Evolutionary conservation across 2,329 filamentous ascomycete genomes (phyloP).

Genomic region (Ascomycota sp.): DNA sequence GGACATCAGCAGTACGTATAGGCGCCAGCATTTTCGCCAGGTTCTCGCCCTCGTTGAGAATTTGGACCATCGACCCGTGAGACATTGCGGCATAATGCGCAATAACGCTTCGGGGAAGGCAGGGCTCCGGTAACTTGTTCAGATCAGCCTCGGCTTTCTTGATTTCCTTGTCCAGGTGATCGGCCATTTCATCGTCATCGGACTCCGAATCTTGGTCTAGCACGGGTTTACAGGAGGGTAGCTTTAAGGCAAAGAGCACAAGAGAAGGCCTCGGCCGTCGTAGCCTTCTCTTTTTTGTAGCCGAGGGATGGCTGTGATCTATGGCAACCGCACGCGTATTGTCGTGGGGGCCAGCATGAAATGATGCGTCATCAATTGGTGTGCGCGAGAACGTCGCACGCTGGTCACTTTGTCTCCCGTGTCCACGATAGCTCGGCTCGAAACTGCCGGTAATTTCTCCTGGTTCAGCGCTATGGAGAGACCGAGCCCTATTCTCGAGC

Average conservation of each 20-base stretch:
- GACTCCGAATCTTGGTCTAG: conserved; percentile 21
- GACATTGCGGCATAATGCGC: conserved; percentile 25
- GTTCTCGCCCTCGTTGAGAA: conserved; percentile 23
- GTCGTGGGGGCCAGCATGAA: too few relatives aligned
- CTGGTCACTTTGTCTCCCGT: background rate
- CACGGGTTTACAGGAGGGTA: conserved; percentile 15
- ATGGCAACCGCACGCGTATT: too few relatives aligned
- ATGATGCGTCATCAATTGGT: background rate
- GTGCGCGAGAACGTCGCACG: background rate
- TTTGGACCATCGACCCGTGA: conserved; percentile 25
- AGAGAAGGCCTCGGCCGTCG: conserved; percentile 11
- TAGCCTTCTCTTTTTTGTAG: conserved; percentile 6
- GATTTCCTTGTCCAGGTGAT: conserved; percentile 33
- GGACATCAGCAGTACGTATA: too few relatives aligned
- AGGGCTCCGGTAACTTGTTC: conserved; percentile 22
- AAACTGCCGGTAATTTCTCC: conserved; percentile 23
- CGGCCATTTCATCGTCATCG: conserved; percentile 37
- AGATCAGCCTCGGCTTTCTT: conserved; percentile 28
- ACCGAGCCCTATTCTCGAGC: conserved; percentile 15
- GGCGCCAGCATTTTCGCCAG: conserved; percentile 21
- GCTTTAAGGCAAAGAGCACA: conserved; percentile 18
- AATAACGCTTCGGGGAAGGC: conserved; percentile 19
- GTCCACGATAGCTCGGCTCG: conserved; percentile 18
- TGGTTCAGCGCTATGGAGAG: conserved; percentile 23
- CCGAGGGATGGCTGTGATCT: background rate